Conservation (phyloP, 2,329 filamentous ascomycete genomes). For the Penicillium sp. region DNA sequence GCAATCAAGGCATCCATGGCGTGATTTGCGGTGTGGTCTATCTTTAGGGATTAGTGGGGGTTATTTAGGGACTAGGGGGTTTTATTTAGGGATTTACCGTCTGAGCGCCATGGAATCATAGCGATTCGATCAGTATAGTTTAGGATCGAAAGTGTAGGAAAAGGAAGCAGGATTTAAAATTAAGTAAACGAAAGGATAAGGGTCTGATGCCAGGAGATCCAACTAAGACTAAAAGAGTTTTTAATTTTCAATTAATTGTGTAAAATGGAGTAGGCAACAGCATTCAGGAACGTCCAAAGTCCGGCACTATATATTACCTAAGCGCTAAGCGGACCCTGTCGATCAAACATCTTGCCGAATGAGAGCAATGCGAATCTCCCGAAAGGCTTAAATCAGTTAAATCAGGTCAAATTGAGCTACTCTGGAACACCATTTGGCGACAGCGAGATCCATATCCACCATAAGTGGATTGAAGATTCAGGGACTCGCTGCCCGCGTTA, state of each 20-base stretch:
- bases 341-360: no score
- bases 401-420: no score
- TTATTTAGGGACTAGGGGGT: no score
- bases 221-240: not conserved
- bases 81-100: no score
- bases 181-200: not conserved
- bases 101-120: conserved; percentile 32
- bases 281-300: conserved; percentile 11
- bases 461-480: no score
- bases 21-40: conserved; percentile 38
- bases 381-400: no score
- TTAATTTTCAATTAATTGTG: not conserved
- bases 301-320: not conserved
- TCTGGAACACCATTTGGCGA: no score
- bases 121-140: conserved; percentile 9
- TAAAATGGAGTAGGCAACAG: conserved; percentile 23
- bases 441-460: no score
- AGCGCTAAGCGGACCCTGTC: conserved; percentile 22
- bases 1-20: conserved; percentile 36
- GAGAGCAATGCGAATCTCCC: no score
- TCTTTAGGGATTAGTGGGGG: no score
- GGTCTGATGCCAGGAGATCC: not conserved
- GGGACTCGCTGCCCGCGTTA: no score
- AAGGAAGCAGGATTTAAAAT: not conserved
- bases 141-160: not conserved